These are phyloP conservation scores for Raddia guianensis DNA, from an alignment of 176 grass and related monocot species.

Conservation along the genomic window DNA sequence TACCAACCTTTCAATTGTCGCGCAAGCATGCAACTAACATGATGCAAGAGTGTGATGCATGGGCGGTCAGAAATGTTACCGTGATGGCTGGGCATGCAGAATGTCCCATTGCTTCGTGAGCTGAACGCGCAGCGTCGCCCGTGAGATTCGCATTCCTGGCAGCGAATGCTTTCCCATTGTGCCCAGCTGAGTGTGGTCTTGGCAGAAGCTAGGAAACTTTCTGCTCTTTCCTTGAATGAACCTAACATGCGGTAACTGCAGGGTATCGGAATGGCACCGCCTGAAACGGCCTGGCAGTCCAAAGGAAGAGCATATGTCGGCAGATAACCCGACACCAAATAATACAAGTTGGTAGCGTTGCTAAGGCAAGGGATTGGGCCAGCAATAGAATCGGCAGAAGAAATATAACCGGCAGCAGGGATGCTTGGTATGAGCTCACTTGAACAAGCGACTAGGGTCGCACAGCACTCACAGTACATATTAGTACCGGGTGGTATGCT, in stretches of 20 bases:
- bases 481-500: too few relatives aligned
- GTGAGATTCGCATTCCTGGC: neutral
- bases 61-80: too few relatives aligned
- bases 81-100: neutral
- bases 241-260: too few relatives aligned
- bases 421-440: neutral
- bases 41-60: too few relatives aligned
- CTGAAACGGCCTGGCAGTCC: constrained; percentile 33
- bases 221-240: neutral
- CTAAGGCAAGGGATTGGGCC: constrained; percentile 46
- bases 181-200: neutral
- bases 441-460: neutral
- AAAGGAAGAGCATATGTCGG: constrained; percentile 19
- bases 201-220: constrained; percentile 19
- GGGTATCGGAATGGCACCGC: neutral
- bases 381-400: too few relatives aligned
- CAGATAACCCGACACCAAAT: neutral
- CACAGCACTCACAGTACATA: too few relatives aligned
- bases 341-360: constrained; percentile 28
- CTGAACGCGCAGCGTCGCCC: constrained; percentile 31
- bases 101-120: neutral
- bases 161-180: neutral
- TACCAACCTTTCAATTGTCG: too few relatives aligned
- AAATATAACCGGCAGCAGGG: neutral
- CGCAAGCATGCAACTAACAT: too few relatives aligned